phyloP scores from a whole-genome alignment of 2,329 filamentous ascomycete species.

The Chaetomiaceae sp. region DNA sequence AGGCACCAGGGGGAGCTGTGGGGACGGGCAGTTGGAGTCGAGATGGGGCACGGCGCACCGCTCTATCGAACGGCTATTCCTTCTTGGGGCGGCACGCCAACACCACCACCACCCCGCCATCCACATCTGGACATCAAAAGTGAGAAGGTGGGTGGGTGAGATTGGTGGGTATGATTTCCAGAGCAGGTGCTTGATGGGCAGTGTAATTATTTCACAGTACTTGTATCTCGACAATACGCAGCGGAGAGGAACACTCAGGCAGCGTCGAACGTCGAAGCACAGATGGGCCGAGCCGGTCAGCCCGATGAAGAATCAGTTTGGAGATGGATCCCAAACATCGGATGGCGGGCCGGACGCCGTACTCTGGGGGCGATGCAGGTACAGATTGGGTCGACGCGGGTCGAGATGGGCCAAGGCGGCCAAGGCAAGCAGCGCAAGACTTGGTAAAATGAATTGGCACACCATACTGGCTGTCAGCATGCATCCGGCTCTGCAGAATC shows the following conservation, averaged over 20 bases:
- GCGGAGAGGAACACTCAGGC: too few species aligned
- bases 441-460: constrained; percentile 7
- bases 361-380: constrained; percentile 12
- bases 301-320: background rate
- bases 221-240: too few species aligned
- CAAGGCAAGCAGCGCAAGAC: too few species aligned
- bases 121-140: too few species aligned
- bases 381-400: constrained; percentile 9
- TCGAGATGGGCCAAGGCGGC: constrained; percentile 4
- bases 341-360: constrained; percentile 4
- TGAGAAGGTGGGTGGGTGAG: too few species aligned
- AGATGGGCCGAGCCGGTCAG: constrained; percentile 16
- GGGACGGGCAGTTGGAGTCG: background rate
- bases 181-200: too few species aligned
- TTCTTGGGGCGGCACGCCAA: constrained; percentile 9
- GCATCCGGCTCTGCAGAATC: too few species aligned
- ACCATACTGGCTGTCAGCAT: background rate
- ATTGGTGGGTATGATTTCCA: too few species aligned
- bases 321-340: too few species aligned
- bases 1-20: constrained; percentile 2
- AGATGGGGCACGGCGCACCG: background rate
- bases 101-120: too few species aligned
- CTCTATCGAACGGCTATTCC: constrained; percentile 14
- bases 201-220: too few species aligned
- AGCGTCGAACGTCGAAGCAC: too few species aligned